Evolutionary conservation across 495 filamentous ascomycete genomes (phyloP).

Genomic region (Aspergillus cristatus): DNA sequence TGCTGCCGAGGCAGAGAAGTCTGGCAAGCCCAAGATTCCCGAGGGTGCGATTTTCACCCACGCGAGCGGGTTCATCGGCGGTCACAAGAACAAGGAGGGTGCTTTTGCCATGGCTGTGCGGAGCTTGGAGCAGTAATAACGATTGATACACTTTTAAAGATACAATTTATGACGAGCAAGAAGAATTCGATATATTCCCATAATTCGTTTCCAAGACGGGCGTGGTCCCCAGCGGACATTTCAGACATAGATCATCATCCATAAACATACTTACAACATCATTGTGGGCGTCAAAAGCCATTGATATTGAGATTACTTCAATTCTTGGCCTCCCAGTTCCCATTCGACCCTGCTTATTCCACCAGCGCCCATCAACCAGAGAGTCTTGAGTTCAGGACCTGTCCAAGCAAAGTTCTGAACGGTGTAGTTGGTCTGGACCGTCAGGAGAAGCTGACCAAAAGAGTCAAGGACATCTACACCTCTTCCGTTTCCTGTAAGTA

Average conservation of each 20-base stretch:
- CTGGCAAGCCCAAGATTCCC: slow-evolving; percentile 29
- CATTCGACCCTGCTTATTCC: slow-evolving; percentile 19
- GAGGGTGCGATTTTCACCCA: slow-evolving; percentile 84
- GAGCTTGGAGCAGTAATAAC: slow-evolving; percentile 45
- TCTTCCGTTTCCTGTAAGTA: slow-evolving; percentile 10
- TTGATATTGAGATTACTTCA: no score
- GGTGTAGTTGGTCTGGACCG: slow-evolving; percentile 21
- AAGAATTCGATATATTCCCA: slow-evolving; percentile 7
- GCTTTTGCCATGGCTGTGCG: slow-evolving; percentile 76
- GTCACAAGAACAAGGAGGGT: slow-evolving; percentile 86
- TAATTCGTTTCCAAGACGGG: no score
- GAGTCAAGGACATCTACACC: slow-evolving; percentile 21
- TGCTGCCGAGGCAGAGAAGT: slow-evolving; percentile 48
- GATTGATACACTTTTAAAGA: not conserved
- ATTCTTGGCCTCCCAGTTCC: slow-evolving; percentile 11
- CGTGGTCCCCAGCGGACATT: no score
- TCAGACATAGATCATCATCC: no score
- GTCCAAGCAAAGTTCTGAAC: slow-evolving; percentile 25
- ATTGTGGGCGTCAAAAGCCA: no score
- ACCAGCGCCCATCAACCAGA: slow-evolving; percentile 17
- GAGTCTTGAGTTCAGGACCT: slow-evolving; percentile 14
- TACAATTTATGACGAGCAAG: slow-evolving; percentile 1
- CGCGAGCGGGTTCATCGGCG: slow-evolving; percentile 91
- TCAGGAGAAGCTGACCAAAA: slow-evolving; percentile 16
- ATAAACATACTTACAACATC: no score